These are phyloP conservation scores for Pestalotiopsis sp. DNA, from an alignment of 2,329 filamentous ascomycete genomes.

Conservation along the genomic window DNA sequence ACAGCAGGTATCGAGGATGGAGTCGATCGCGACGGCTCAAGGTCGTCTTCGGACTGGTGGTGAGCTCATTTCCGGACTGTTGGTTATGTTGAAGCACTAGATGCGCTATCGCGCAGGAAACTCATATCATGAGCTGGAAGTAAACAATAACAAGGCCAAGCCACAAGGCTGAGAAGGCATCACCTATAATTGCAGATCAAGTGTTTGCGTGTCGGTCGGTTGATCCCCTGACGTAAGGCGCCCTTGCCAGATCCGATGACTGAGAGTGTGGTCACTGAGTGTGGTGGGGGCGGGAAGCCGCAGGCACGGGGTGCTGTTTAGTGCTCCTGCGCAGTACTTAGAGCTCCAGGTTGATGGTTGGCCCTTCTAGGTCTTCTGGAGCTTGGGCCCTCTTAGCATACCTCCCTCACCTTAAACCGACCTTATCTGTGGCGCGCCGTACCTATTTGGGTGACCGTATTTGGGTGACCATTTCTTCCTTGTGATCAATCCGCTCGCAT, in stretches of 20 bases:
- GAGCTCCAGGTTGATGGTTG: too few relatives aligned
- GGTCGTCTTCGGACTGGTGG: constrained; percentile 21
- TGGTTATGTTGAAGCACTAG: background rate
- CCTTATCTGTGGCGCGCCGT: too few relatives aligned
- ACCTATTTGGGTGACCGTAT: too few relatives aligned
- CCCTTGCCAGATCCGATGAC: background rate
- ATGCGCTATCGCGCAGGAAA: background rate
- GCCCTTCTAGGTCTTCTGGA: too few relatives aligned
- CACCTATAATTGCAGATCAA: background rate
- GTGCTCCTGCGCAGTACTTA: too few relatives aligned
- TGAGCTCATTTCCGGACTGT: constrained; percentile 3
- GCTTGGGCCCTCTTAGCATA: too few relatives aligned
- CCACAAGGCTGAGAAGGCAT: background rate
- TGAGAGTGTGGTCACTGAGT: background rate
- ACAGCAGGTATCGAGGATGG: constrained; percentile 28
- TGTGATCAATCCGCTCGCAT: background rate
- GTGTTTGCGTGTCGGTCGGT: background rate
- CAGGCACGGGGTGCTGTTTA: background rate
- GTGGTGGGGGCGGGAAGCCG: background rate
- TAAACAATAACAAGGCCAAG: background rate
- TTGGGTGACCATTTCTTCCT: background rate
- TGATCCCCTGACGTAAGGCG: background rate
- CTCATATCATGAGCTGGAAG: background rate
- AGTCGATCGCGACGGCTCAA: constrained; percentile 15
- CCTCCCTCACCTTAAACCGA: too few relatives aligned